These are phyloP conservation scores for Camelina laxa DNA, from an alignment of 345 rosid genomes.

Conservation along the genomic window DNA sequence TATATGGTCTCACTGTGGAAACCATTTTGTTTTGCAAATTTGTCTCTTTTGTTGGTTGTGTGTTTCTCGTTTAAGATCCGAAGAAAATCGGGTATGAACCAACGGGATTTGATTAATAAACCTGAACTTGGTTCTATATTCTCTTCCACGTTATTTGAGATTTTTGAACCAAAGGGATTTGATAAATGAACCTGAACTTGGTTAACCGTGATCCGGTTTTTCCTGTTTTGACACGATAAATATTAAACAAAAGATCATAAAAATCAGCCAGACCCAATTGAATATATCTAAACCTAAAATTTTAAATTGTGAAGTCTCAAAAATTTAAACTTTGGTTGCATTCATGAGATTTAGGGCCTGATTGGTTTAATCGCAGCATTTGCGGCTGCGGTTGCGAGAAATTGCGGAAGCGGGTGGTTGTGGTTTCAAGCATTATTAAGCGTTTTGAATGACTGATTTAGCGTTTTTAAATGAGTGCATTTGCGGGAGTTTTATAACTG, in stretches of 20 bases:
- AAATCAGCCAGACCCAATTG: no score
- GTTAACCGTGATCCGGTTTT: not conserved
- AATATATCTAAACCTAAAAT: no score
- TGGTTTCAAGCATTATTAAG: no score
- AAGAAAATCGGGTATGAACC: not conserved
- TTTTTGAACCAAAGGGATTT: not conserved
- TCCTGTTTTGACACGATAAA: not conserved
- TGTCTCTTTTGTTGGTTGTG: slow-evolving; percentile 29
- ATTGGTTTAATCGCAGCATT: no score
- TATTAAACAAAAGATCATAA: no score
- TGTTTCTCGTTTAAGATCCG: not conserved
- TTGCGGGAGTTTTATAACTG: no score
- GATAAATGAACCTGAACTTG: slow-evolving; percentile 23
- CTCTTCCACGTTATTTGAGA: not conserved
- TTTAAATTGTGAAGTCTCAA: no score
- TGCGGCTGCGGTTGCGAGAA: no score
- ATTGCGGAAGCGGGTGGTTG: no score
- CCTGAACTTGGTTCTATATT: not conserved
- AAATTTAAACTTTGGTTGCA: not conserved
- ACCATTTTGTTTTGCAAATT: slow-evolving; percentile 1
- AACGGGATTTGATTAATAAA: not conserved
- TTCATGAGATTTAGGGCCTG: not conserved
- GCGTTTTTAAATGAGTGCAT: no score
- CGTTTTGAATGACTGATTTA: no score
- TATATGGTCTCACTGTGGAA: not conserved